Base-by-base conservation (phyloP, 768 basidiomycete genomes). In the Heimioporus sp. region DNA sequence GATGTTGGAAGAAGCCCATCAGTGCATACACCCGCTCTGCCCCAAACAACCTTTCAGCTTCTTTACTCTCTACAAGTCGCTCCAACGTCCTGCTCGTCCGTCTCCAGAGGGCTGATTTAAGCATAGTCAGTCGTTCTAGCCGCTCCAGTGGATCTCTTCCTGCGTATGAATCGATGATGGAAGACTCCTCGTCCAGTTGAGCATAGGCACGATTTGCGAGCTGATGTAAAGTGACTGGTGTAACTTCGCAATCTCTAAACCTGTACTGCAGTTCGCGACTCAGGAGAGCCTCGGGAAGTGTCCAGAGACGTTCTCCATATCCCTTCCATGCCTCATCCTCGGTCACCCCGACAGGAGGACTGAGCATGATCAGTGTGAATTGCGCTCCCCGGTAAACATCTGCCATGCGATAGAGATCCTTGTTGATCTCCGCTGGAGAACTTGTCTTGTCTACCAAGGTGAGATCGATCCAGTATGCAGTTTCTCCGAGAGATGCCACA, bases 1-100 rank as follows among this genome's bases (percentile, higher is more conserved):
- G 66, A 47, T 64, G 63, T 24, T 56, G 52, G 19, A 68, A 65
- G 40, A 68, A 64, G 5, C 57, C 57, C 66, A 63, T 63, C 1
- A 68, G 54, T 10, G 63, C 54, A 11, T 63, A 65, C 31, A 67
- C 63, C 20, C 51, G 63, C 11, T 10, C 37, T 17, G 37, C 37
- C 17, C n/a, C 19, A 38, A 38, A 38, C 37, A 38, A 7, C n/a
- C 19, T 9, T 40, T 19, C 20, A 11, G 39, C 39, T 2, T 40
- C 39, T 21, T 20, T 40, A 21, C 19, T n/a, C 15, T 7, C 17
- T 30, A 5, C 34, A 15, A 52, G 40, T n/a, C 2, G 17, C 30
- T 48, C 19, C 1, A 49, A 17, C 11, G 37, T 38, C 1, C 38
- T 12, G 16, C 57, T 63, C 34, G 17, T 60, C 35, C 63, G 52